phyloP scores from a whole-genome alignment of 352 stramenopile species.

The Globisporangium okanoganense region DNA sequence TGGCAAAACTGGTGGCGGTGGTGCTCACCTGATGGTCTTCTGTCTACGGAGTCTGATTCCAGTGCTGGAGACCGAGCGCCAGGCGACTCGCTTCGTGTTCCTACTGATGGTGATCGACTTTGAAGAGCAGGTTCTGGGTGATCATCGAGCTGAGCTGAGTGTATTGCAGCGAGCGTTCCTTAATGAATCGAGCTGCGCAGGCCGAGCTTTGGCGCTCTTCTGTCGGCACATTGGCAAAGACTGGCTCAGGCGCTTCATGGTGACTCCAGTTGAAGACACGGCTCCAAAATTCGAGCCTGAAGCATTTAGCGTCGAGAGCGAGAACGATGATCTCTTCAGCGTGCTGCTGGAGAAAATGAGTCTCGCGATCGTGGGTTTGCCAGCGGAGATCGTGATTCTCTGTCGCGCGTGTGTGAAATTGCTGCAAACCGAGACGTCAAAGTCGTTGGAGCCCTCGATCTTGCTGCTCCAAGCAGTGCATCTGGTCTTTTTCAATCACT shows the following conservation, averaged over 20 bases:
- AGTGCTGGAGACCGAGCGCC: conserved; percentile 43
- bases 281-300: background rate
- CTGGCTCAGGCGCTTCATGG: conserved; percentile 27
- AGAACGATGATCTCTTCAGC: background rate
- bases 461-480: conserved; percentile 30
- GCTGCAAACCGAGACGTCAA: conserved; percentile 3
- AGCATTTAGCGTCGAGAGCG: background rate
- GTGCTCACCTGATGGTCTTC: conserved; percentile 19
- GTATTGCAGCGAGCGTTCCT: conserved; percentile 27
- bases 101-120: conserved; percentile 38
- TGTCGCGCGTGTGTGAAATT: conserved; percentile 36
- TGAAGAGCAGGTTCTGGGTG: background rate
- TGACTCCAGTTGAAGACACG: background rate
- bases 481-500: conserved; percentile 77
- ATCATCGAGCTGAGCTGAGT: background rate
- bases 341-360: conserved; percentile 28
- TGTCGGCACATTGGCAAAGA: conserved; percentile 25
- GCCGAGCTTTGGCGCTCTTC: conserved; percentile 29
- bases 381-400: conserved; percentile 50
- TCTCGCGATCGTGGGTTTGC: conserved; percentile 23
- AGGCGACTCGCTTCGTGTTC: conserved; percentile 47
- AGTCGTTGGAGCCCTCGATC: background rate
- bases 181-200: conserved; percentile 27
- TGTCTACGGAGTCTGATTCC: conserved; percentile 38
- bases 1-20: background rate